These are phyloP conservation scores for Porodaedalea pini DNA, from an alignment of 1,284 basidiomycete species.

Conservation along the genomic window DNA sequence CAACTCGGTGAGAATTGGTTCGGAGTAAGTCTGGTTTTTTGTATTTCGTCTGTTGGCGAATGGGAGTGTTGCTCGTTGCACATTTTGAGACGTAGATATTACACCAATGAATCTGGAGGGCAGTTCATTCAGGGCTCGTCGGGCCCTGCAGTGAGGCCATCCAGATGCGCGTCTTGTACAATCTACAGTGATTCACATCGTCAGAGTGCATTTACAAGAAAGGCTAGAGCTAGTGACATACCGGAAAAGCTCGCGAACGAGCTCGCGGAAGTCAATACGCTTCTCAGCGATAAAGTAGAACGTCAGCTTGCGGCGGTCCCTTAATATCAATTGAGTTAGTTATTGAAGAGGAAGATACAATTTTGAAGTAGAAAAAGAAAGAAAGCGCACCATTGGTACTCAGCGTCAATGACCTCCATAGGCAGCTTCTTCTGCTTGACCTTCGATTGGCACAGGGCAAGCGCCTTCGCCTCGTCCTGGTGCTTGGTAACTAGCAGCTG, in stretches of 20 bases:
- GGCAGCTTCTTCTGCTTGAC: conserved; percentile 90
- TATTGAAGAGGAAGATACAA: neutral
- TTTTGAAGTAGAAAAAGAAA: neutral
- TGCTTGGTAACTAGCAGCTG: conserved; percentile 79
- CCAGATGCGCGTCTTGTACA: conserved; percentile 80
- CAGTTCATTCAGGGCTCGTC: conserved; percentile 10
- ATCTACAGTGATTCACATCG: conserved; percentile 33
- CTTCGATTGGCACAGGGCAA: conserved; percentile 88
- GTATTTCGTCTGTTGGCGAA: too few relatives aligned
- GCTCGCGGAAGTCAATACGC: conserved; percentile 94
- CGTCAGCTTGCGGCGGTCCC: conserved; percentile 95
- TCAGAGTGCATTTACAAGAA: conserved; percentile 1
- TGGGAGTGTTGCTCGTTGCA: too few relatives aligned
- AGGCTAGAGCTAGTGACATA: conserved; percentile 30
- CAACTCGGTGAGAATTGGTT: too few relatives aligned
- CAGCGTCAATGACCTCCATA: conserved; percentile 97
- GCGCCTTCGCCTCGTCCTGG: conserved; percentile 89
- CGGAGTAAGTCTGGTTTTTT: too few relatives aligned
- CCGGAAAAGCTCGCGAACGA: conserved; percentile 90
- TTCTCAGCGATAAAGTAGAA: conserved; percentile 97
- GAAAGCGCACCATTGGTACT: conserved; percentile 86
- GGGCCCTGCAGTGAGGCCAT: conserved; percentile 61
- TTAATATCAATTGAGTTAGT: conserved; percentile 32
- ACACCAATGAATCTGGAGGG: too few relatives aligned
- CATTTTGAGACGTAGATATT: too few relatives aligned